A percentile compares a stretch with the other conserved stretches of the same genome.
Evolutionary conservation across 768 basidiomycete genomes (phyloP).

Genomic region (Gautieria morchelliformis): DNA sequence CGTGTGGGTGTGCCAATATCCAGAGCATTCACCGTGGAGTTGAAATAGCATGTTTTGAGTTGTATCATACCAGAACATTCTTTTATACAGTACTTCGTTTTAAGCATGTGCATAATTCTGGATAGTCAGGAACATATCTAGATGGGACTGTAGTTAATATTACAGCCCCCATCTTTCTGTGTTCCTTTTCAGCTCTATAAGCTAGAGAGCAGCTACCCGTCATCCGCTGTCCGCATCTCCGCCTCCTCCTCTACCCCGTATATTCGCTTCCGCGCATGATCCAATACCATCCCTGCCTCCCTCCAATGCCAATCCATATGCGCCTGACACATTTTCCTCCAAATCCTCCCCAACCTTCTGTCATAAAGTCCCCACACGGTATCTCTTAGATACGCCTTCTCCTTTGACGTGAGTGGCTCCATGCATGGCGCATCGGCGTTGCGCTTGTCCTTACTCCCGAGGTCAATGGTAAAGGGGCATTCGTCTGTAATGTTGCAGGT

Average conservation of each 20-base stretch:
- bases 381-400: neutral
- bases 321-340: constrained; percentile 6
- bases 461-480: constrained; percentile 3
- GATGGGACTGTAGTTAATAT: no score
- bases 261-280: neutral
- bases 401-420: neutral
- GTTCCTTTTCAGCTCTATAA: no score
- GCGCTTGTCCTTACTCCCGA: neutral
- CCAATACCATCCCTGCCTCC: constrained; percentile 1
- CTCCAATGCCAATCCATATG: constrained; percentile 7
- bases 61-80: no score
- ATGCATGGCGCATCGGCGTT: constrained; percentile 5
- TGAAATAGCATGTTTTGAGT: neutral
- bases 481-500: neutral
- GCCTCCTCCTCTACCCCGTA: neutral
- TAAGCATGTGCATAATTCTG: no score
- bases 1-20: neutral
- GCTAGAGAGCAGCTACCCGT: no score
- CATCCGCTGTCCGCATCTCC: no score
- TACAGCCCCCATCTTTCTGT: no score
- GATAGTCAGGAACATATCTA: no score
- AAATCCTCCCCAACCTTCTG: neutral
- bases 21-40: neutral
- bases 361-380: neutral
- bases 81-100: no score